Conservation (phyloP, 768 basidiomycete genomes). For the Boletus vinaceobasis region DNA sequence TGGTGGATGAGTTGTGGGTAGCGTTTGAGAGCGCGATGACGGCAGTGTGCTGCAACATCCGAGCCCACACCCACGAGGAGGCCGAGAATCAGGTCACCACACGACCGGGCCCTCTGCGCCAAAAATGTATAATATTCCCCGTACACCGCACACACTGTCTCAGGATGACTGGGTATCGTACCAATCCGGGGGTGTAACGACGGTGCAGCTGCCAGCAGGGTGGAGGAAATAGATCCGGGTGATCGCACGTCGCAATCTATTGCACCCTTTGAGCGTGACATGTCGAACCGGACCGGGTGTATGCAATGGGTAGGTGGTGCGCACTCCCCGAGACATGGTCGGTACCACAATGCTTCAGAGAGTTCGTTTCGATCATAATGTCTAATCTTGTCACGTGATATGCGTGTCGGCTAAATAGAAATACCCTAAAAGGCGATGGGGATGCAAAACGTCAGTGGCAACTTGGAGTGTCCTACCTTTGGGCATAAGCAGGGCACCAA, state of each 20-base stretch:
- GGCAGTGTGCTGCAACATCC: not conserved
- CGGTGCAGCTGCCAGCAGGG: not conserved
- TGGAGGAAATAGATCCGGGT: not conserved
- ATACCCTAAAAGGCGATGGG: no score
- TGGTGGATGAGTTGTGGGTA: not conserved
- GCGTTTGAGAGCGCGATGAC: conserved; percentile 4
- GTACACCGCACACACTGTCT: not conserved
- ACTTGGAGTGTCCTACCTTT: not conserved
- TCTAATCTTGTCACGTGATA: not conserved
- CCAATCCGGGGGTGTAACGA: not conserved
- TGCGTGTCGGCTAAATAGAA: no score
- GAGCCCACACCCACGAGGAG: not conserved
- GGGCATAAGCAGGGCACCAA: not conserved
- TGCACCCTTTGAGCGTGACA: not conserved
- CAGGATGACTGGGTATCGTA: not conserved
- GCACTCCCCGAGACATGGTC: conserved; percentile 2
- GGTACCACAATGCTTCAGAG: not conserved
- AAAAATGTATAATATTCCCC: not conserved
- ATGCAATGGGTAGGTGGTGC: not conserved
- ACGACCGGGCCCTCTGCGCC: not conserved
- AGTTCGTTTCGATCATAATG: not conserved
- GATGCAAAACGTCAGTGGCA: not conserved
- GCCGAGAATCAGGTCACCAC: not conserved
- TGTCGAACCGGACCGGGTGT: conserved; percentile 3
- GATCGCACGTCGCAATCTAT: not conserved